Base-by-base conservation (phyloP, 2,329 filamentous ascomycete genomes). In the Alternaria ethzedia region DNA sequence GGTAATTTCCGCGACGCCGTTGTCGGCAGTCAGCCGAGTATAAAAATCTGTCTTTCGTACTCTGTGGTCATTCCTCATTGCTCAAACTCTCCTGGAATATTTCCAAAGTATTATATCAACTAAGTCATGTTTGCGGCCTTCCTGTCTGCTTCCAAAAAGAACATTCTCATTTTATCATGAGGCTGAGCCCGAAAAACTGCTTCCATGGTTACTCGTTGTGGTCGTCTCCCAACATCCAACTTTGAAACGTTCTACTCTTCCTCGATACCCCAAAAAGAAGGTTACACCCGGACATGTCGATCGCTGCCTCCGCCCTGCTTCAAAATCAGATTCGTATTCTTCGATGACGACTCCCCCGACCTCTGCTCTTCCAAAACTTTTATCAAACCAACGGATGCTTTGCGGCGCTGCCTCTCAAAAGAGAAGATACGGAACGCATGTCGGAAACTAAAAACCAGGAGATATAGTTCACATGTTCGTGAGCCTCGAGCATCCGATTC, bases 241-340 rank as follows among this genome's bases (percentile, higher is more conserved):
- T 4, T 8, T 8, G 30, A 4, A 2, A 41, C 17, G 4, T 41
- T 41, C 8, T 10, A 41, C 32, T n/a, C 36, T 41, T 41, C 17
- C 9, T 41, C n/a, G 36, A 17, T 3, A 41, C 9, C 9, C 5
- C 36, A 17, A 41, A 36, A 36, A n/a, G 8, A 17, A 41, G 5
- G 36, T 3, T 17, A 10, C 1, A 5, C 8, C 15, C 5, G 2
- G 1, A 0, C 2, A 41, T 17, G 36, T 41, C 2, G 36, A 2
- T 41, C 36, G n/a, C 36, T 41, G n/a, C 36, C 36, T 41, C 36
- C 8, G 5, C n/a, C n/a, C 1, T 41, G 36, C 36, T 41, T n/a
- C 36, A 3, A 41, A 41, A 41, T 41, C n/a, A 10, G n/a, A 41
- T 17, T 41, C 30, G 32, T 17, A 41, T n/a, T 41, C 32, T n/a